These are phyloP conservation scores for Rhizophagus prolifer DNA, from an alignment of 192 early-diverging fungal species.

Conservation along the genomic window DNA sequence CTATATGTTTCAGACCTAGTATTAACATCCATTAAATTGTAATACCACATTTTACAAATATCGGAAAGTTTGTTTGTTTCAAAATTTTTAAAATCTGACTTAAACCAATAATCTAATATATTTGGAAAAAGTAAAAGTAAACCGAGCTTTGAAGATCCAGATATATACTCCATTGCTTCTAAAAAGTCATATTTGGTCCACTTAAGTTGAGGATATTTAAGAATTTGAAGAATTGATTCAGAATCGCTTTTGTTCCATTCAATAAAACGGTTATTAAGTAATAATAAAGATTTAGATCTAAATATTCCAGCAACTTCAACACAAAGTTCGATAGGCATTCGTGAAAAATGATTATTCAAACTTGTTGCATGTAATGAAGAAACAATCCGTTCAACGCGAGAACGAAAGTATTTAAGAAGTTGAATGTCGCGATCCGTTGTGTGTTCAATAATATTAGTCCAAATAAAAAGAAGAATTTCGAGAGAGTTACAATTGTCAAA, in stretches of 20 bases:
- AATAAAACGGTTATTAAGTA: neutral
- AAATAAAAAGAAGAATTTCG: neutral
- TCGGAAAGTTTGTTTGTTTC: neutral
- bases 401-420: neutral
- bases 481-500: neutral
- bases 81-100: neutral
- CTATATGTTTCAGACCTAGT: neutral
- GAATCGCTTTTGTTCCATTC: neutral
- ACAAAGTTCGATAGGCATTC: neutral
- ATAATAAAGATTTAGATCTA: neutral
- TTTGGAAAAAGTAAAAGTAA: neutral
- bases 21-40: neutral
- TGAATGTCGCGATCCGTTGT: neutral
- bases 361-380: neutral
- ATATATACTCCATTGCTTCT: neutral
- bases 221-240: neutral
- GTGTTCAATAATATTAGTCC: neutral
- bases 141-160: neutral
- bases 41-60: constrained; percentile 7
- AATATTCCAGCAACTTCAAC: neutral
- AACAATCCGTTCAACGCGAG: neutral
- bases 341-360: neutral
- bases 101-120: neutral
- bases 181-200: constrained; percentile 3
- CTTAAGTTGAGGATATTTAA: neutral